A percentile compares a stretch with the other conserved stretches of the same genome.
phyloP scores from a whole-genome alignment of 129 eudicot genomes.

The Logfia minima region DNA sequence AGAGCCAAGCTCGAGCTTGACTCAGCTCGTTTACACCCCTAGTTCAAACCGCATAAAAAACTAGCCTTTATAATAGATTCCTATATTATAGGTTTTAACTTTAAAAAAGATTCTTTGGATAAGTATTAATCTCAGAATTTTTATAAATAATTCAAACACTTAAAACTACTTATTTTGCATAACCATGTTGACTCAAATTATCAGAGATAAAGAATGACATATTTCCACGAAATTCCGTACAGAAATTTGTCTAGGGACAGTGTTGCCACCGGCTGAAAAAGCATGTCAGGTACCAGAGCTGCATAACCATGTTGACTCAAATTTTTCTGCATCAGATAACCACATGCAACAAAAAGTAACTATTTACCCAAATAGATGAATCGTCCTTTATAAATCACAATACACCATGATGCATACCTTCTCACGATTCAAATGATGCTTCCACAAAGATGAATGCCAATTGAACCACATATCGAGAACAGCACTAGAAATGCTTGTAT shows the following conservation, averaged over 20 bases:
- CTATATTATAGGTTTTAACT: background rate
- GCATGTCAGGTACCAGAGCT: conserved; percentile 54
- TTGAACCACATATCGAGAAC: conserved; percentile 84
- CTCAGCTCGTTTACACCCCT: no score
- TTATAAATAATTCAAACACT: background rate
- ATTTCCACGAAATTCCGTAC: conserved; percentile 32
- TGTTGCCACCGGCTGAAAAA: conserved; percentile 70
- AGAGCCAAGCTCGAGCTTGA: no score
- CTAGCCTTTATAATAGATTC: background rate
- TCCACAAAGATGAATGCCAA: conserved; percentile 92
- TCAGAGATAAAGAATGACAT: background rate
- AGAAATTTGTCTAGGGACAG: conserved; percentile 47
- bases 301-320: conserved; percentile 33
- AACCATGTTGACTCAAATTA: no score
- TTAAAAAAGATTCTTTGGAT: background rate
- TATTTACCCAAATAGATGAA: conserved; percentile 1
- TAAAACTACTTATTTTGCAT: no score
- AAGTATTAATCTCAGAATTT: background rate
- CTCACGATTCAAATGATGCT: conserved; percentile 27
- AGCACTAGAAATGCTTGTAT: conserved; percentile 50
- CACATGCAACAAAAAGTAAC: background rate
- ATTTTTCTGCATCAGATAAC: conserved; percentile 39
- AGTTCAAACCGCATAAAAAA: background rate
- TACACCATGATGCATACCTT: conserved; percentile 43
- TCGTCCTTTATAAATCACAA: conserved; percentile 3